phyloP scores from a whole-genome alignment of 2,329 filamentous ascomycete species.

The Incumbomyces lentus region DNA sequence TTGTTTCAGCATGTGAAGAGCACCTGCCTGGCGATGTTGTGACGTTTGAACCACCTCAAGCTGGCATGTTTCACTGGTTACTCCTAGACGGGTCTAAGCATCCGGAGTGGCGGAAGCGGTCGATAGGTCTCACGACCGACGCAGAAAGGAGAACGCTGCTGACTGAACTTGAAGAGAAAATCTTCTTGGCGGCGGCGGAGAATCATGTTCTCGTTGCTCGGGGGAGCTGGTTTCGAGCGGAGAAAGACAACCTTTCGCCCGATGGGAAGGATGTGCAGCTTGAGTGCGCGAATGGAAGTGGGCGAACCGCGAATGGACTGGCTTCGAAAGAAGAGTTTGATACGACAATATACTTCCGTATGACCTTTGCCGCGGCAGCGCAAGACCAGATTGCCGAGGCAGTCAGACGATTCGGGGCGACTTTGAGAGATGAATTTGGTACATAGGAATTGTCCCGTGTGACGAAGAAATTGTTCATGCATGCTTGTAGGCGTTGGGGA shows the following conservation, averaged over 20 bases:
- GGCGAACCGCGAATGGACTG: background rate
- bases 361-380: constrained; percentile 77
- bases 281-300: constrained; percentile 21
- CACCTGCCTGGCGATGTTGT: constrained; percentile 65
- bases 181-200: constrained; percentile 67
- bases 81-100: constrained; percentile 37
- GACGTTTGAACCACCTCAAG: constrained; percentile 66
- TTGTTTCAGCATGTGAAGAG: constrained; percentile 70
- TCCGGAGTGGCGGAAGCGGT: constrained; percentile 21
- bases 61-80: constrained; percentile 76
- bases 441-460: background rate
- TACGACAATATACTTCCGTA: constrained; percentile 70
- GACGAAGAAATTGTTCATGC: no score
- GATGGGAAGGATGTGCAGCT: constrained; percentile 21
- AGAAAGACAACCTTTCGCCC: constrained; percentile 43
- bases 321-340: constrained; percentile 6
- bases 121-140: constrained; percentile 16
- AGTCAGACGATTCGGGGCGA: constrained; percentile 64
- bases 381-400: constrained; percentile 60
- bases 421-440: constrained; percentile 44
- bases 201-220: constrained; percentile 70
- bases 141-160: constrained; percentile 24
- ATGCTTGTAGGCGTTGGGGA: no score
- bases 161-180: constrained; percentile 63
- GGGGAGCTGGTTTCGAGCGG: constrained; percentile 85